A percentile compares a stretch with the other conserved stretches of the same genome.
Conservation (phyloP, 257 asterid genomes). For the Solanum pinnatisectum region DNA sequence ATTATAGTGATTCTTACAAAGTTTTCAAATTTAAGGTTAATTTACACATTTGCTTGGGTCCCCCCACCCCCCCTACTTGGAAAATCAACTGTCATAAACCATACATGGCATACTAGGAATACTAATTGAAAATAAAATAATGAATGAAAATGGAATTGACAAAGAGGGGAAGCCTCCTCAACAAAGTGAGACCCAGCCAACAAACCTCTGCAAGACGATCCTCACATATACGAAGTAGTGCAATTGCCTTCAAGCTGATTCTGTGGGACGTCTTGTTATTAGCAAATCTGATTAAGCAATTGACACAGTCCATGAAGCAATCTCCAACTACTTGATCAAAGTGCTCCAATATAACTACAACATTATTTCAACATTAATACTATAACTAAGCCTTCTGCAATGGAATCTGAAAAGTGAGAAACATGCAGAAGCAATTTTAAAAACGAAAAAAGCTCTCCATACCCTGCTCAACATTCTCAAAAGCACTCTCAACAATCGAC, state of each 20-base stretch:
- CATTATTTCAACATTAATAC: constrained; percentile 22
- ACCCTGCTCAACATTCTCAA: constrained; percentile 99
- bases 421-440: constrained; percentile 4
- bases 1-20: neutral
- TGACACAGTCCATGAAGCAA: constrained; percentile 99
- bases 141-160: neutral
- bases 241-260: constrained; percentile 98
- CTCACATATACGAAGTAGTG: constrained; percentile 99
- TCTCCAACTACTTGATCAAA: constrained; percentile 98
- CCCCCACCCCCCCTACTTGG: neutral
- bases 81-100: neutral
- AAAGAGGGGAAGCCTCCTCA: neutral
- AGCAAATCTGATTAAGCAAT: constrained; percentile 98
- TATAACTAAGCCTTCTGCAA: neutral
- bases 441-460: constrained; percentile 5
- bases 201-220: constrained; percentile 99
- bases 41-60: neutral
- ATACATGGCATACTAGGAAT: neutral
- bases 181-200: neutral
- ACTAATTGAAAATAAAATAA: neutral
- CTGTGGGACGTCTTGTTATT: constrained; percentile 82
- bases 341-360: constrained; percentile 96
- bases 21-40: neutral
- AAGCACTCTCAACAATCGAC: constrained; percentile 92
- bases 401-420: constrained; percentile 4